Conservation (phyloP, 2,329 filamentous ascomycete species). For the Arthrobotrys iridis region DNA sequence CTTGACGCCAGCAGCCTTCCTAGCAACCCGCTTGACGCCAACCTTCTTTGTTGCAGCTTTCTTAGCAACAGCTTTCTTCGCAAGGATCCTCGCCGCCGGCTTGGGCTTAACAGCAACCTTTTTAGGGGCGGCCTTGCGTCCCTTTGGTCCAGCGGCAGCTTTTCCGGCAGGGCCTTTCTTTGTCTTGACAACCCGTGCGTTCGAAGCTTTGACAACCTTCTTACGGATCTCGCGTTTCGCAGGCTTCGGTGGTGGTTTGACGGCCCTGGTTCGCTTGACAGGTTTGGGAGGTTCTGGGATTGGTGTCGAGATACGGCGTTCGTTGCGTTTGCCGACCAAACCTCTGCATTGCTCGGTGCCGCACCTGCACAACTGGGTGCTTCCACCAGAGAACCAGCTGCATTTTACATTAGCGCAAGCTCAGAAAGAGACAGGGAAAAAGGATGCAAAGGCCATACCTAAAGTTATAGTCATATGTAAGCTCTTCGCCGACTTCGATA, state of each 20-base stretch:
- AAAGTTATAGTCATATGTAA: conserved; percentile 91
- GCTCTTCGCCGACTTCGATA: conserved; percentile 92
- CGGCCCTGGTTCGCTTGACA: conserved; percentile 35
- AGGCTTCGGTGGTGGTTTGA: conserved; percentile 30
- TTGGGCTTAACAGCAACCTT: conserved; percentile 50
- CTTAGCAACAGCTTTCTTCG: conserved; percentile 43
- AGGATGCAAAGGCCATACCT: conserved; percentile 65
- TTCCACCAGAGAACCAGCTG: conserved; percentile 70
- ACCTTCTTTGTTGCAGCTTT: conserved; percentile 37
- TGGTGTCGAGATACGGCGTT: conserved; percentile 48
- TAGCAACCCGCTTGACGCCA: conserved; percentile 32
- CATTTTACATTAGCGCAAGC: conserved; percentile 36
- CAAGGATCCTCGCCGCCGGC: conserved; percentile 44
- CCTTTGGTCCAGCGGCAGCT: conserved; percentile 4
- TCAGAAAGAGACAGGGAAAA: not conserved
- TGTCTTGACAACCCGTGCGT: conserved; percentile 45
- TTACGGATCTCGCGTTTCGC: conserved; percentile 56
- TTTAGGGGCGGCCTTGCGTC: conserved; percentile 26
- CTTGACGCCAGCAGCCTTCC: conserved; percentile 55
- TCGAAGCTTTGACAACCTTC: conserved; percentile 51
- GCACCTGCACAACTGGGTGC: conserved; percentile 72
- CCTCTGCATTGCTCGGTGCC: conserved; percentile 71
- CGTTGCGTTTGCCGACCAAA: conserved; percentile 65
- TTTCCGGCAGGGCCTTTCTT: conserved; percentile 39
- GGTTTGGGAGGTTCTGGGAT: conserved; percentile 41